Evolutionary conservation across 1,284 basidiomycete species (phyloP).

Genomic region (Naganishia liquefaciens): DNA sequence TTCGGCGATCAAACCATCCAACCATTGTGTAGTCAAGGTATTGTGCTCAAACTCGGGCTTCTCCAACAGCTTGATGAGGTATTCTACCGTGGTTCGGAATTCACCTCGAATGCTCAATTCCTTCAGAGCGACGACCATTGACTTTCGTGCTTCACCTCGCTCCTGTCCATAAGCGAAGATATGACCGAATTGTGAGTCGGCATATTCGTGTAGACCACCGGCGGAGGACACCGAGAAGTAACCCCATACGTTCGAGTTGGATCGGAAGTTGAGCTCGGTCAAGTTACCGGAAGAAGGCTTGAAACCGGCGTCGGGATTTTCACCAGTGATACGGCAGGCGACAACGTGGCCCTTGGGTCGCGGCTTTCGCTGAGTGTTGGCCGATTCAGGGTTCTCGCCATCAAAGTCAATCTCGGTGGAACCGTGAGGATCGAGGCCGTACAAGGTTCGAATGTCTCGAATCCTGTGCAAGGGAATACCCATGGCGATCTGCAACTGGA

Average conservation of each 20-base stretch:
- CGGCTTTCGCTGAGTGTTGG: conserved; percentile 89
- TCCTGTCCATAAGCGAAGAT: conserved; percentile 99
- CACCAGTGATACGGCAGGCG: conserved; percentile 98
- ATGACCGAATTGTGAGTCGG: conserved; percentile 97
- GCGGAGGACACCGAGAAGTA: conserved; percentile 97
- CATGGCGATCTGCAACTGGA: conserved; percentile 98
- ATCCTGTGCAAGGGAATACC: conserved; percentile 95
- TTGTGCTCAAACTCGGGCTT: conserved; percentile 96
- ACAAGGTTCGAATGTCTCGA: conserved; percentile 92
- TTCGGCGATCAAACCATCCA: conserved; percentile 90
- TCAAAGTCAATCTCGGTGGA: conserved; percentile 95
- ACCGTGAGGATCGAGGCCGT: conserved; percentile 86
- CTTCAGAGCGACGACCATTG: conserved; percentile 99
- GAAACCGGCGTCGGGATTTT: conserved; percentile 99
- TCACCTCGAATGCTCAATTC: conserved; percentile 98
- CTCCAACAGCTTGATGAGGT: conserved; percentile 95
- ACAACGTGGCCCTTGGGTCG: conserved; percentile 97
- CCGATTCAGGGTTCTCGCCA: conserved; percentile 81
- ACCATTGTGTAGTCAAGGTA: conserved; percentile 97
- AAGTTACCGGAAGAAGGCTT: conserved; percentile 96
- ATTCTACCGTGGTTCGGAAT: conserved; percentile 98
- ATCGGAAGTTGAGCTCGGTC: conserved; percentile 99
- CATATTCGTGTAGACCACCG: conserved; percentile 97
- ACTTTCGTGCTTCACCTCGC: conserved; percentile 91
- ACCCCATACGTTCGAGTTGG: conserved; percentile 98